Evolutionary conservation across 257 asterid species (phyloP), one percentile per base, ranked within the genome.

Genomic region (Nicotiana obtusifolia): DNA sequence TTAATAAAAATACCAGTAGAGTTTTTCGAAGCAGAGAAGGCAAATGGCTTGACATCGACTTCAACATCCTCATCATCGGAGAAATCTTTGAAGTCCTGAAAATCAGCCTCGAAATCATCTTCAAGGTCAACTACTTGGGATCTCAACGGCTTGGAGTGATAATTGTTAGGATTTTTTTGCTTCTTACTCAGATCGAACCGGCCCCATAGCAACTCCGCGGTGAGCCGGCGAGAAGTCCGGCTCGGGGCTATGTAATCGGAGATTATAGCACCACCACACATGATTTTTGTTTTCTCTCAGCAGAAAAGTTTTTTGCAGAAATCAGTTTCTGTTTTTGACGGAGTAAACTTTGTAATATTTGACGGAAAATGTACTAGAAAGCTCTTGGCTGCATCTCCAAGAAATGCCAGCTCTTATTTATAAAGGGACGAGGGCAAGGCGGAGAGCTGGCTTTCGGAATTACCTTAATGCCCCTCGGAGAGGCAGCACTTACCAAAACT

Each of bases 201-300:
- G 26, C 97, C 99, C 99, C 99, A 96, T 0, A 96, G 91, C 87
- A 96, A 81, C 24, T 94, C 93, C 22, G 97, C 93, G 16, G 97
- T 96, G 37, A 96, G 88, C 83, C 91, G 88, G 68, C 91, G 89
- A 47, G 98, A 91, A 61, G 91, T 73, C 54, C 90, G 88, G 91
- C 76, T 88, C 78, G 94, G 95, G 81, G 87, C 83, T 59, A 78
- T 77, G 20, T 82, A 67, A 22, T 91, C 97, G 54, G 98, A 89
- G 44, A 94, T 93, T 41, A 93, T 91, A 17, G 99, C 92, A 82
- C 99, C 99, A 8, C 98, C 98, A 88, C 99, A 95, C 99, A 95
- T 91, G 64, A 86, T 86, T 66, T 67, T 14, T 75, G 53, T 73
- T 30, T 41, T 69, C 31, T 11, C 15, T 44, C 60, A 7, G 60